Evolutionary conservation across 768 basidiomycete genomes (phyloP).

Genomic region (Exidia glandulosa): DNA sequence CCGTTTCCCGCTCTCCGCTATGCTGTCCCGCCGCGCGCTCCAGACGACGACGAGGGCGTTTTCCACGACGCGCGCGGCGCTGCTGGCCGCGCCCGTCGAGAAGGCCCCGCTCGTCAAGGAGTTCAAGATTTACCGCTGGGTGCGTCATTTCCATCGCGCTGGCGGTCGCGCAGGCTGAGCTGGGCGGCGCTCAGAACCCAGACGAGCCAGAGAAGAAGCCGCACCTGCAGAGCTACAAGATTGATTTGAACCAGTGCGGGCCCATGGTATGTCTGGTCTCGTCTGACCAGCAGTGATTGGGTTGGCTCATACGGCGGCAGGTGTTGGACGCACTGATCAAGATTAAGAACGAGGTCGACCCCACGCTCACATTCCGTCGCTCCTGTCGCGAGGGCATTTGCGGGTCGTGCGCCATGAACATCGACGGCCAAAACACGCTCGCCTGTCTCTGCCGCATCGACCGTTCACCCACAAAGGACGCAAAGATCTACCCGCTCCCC

Average conservation of each 20-base stretch:
- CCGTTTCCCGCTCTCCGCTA: no score
- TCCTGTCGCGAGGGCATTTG: conserved; percentile 95
- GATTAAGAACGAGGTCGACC: conserved; percentile 98
- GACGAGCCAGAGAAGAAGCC: conserved; percentile 91
- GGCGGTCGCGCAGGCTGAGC: conserved; percentile 1
- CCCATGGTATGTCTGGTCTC: conserved; percentile 90
- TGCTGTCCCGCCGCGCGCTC: background rate
- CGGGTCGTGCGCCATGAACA: conserved; percentile 98
- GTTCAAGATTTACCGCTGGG: conserved; percentile 99
- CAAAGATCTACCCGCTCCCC: conserved; percentile 93
- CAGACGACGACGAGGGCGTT: background rate
- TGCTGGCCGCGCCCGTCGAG: conserved; percentile 37
- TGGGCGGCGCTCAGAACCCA: conserved; percentile 52
- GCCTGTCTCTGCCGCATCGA: conserved; percentile 96
- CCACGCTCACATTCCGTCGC: conserved; percentile 91
- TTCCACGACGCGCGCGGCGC: conserved; percentile 1
- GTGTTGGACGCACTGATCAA: conserved; percentile 91
- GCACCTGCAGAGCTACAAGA: conserved; percentile 74
- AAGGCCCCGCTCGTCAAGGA: conserved; percentile 75
- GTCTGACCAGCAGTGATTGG: background rate
- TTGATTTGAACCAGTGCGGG: conserved; percentile 90
- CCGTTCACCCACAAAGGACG: conserved; percentile 52
- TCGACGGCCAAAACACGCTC: conserved; percentile 95
- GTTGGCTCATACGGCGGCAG: conserved; percentile 20
- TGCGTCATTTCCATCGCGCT: conserved; percentile 25